These are phyloP conservation scores for Crithidia sp. DNA, from an alignment of 208 protist genomes.

Conservation along the genomic window DNA sequence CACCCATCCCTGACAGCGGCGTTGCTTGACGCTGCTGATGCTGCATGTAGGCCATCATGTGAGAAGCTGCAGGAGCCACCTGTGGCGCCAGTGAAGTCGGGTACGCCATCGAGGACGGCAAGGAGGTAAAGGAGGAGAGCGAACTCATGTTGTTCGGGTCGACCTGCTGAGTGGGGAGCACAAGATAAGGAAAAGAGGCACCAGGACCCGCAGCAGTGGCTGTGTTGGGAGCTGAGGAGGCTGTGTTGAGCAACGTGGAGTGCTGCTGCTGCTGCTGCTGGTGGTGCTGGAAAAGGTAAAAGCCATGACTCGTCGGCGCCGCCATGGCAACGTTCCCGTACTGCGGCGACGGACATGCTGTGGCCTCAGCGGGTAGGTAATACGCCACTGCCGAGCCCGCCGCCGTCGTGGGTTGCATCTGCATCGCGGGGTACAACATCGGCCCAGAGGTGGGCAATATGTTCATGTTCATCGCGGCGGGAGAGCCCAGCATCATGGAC, in stretches of 20 bases:
- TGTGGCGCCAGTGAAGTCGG: not conserved
- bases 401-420: not conserved
- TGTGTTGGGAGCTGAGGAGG: not conserved
- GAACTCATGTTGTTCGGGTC: not conserved
- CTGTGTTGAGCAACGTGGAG: not conserved
- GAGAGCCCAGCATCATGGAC: not conserved
- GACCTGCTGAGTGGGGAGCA: constrained; percentile 1
- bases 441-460: not conserved
- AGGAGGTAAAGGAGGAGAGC: not conserved
- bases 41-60: not conserved
- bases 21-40: no score
- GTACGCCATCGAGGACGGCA: not conserved
- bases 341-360: not conserved
- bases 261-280: constrained; percentile 14
- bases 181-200: not conserved
- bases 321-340: no score
- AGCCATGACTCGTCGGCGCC: not conserved
- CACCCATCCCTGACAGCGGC: no score
- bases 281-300: not conserved
- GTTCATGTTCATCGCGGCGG: not conserved
- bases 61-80: not conserved
- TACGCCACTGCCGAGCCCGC: not conserved
- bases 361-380: not conserved
- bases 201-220: not conserved
- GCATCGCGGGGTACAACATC: constrained; percentile 1